Evolutionary conservation across 2,329 filamentous ascomycete genomes (phyloP), one percentile per base, ranked within the genome.

Genomic region (Curvularia verruculosa): DNA sequence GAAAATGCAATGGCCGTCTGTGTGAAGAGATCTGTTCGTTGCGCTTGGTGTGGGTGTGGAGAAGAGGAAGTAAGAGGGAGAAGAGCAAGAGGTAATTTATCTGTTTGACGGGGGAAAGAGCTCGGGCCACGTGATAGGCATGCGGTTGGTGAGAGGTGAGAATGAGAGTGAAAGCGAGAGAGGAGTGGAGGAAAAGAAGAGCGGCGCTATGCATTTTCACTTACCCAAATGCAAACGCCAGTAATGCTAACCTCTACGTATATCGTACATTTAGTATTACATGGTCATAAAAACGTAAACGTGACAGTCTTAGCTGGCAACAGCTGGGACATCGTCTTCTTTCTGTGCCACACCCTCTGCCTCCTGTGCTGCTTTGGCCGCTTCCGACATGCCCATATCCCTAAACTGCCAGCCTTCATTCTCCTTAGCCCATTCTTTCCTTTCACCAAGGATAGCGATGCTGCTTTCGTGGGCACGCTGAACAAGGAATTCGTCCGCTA

Each of bases 401-500:
- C 86, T 85, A 24, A 92, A 80, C 51, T 85, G 84, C 94, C 94
- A 98, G 23, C 81, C 83, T 64, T 91, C 87, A 24, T 75, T 72
- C 31, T 78, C 74, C 19, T 61, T 72, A 23, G 89, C 85, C 88
- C 91, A 96, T 10, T 88, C 83, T 74, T 90, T 91, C 79, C 88
- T 90, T 80, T 94, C 89, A 36, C 94, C 94, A 3, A 99, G 81
- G 60, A 98, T 89, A 21, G 89, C 86, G 23, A 88, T 80, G 51
- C 86, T 85, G 56, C 87, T 87, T 59, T 86, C 84, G 19, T 83
- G 82, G 8, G 89, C 79, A 5, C 82, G 82, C 44, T 91, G 85
- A 26, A 96, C 88, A 13, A 96, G 81, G 74, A 92, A 96, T 67
- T 87, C 85, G 68, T 96, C 88, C 0, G 95, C 95, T 12, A 88